Percentiles rank a stretch among this genome's conserved stretches.
phyloP scores from a whole-genome alignment of 495 filamentous ascomycete genomes.

The Pyrenula aspistea region DNA sequence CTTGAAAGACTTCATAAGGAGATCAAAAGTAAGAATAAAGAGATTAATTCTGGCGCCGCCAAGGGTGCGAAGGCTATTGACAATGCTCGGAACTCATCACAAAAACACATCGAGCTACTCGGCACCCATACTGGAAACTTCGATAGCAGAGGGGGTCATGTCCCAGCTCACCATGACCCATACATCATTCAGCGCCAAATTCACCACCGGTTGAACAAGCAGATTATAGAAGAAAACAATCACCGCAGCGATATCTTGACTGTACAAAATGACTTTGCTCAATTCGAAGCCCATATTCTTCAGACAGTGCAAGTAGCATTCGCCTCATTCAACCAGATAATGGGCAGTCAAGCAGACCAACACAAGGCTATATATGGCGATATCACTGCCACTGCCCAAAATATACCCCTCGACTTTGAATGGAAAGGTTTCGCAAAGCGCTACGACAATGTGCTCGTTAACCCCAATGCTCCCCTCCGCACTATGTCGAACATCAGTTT shows the following conservation, averaged over 20 bases:
- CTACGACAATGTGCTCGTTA: slow-evolving; percentile 59
- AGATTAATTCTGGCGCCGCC: slow-evolving; percentile 68
- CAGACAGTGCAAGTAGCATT: slow-evolving; percentile 71
- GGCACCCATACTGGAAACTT: slow-evolving; percentile 69
- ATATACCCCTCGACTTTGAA: slow-evolving; percentile 82
- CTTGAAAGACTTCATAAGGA: slow-evolving; percentile 87
- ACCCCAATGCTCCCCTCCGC: slow-evolving; percentile 62
- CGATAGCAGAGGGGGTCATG: slow-evolving; percentile 55
- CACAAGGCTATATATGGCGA: slow-evolving; percentile 69
- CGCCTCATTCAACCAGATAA: slow-evolving; percentile 63
- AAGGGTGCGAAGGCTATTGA: slow-evolving; percentile 84
- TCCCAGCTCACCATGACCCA: slow-evolving; percentile 63
- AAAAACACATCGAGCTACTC: slow-evolving; percentile 92
- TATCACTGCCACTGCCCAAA: slow-evolving; percentile 64
- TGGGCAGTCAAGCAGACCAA: slow-evolving; percentile 70
- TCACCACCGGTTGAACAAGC: slow-evolving; percentile 72
- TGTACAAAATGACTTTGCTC: slow-evolving; percentile 77
- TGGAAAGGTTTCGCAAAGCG: slow-evolving; percentile 73
- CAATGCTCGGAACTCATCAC: slow-evolving; percentile 72
- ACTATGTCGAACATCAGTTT: slow-evolving; percentile 61
- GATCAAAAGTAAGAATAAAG: slow-evolving; percentile 90
- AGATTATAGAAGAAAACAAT: slow-evolving; percentile 90
- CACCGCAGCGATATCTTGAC: slow-evolving; percentile 79
- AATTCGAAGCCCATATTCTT: slow-evolving; percentile 80
- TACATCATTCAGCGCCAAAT: slow-evolving; percentile 79